Conservation (phyloP, 805 yeast species). For the Ogataea pilisensis region DNA sequence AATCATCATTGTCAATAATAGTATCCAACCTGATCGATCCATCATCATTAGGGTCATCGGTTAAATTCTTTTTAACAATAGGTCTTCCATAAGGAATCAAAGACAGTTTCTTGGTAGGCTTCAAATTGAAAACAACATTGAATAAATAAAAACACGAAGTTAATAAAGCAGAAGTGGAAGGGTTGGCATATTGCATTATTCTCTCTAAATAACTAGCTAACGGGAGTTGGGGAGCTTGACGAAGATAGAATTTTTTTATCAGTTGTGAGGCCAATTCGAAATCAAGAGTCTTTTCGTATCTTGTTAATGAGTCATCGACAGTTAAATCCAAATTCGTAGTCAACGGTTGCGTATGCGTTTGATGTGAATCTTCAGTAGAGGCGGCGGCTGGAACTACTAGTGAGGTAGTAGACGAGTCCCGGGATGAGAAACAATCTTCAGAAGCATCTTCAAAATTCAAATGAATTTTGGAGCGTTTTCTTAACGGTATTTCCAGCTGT, state of each 20-base stretch:
- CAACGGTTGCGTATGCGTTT: too few relatives aligned
- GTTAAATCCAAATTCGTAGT: background rate
- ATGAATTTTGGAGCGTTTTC: constrained; percentile 23
- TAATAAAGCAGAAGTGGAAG: constrained; percentile 30
- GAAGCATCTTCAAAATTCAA: constrained; percentile 25
- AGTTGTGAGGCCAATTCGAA: constrained; percentile 11
- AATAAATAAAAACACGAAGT: constrained; percentile 31
- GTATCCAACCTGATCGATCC: too few relatives aligned
- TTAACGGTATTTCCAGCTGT: constrained; percentile 28
- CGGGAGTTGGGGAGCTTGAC: constrained; percentile 28
- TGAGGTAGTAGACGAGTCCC: background rate
- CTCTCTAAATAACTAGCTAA: constrained; percentile 29
- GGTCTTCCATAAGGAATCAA: constrained; percentile 11
- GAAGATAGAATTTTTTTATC: constrained; percentile 28
- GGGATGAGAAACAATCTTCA: background rate
- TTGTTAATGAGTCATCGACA: background rate
- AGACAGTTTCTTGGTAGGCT: constrained; percentile 12
- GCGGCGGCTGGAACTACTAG: background rate
- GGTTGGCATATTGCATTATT: constrained; percentile 26
- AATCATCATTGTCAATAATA: background rate
- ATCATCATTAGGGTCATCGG: background rate
- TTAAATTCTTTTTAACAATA: background rate
- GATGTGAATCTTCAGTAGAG: background rate
- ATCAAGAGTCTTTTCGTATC: constrained; percentile 10
- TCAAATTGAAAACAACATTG: constrained; percentile 27